Evolutionary conservation across 331 rosid genomes (phyloP), one percentile per base, ranked within the genome.

Genomic region (Spiraea crenata): DNA sequence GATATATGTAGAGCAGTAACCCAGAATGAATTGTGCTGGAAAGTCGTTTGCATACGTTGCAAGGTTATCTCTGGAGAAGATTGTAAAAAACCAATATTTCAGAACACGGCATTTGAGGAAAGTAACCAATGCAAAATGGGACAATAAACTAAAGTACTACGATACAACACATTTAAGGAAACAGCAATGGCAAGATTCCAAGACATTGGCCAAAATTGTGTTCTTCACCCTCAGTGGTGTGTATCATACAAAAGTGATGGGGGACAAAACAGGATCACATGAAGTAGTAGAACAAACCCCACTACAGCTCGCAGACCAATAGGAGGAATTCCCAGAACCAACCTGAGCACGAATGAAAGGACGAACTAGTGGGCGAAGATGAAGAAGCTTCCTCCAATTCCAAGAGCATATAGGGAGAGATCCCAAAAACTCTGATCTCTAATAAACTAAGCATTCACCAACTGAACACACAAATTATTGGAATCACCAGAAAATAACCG

Each of bases 1-100:
- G 74, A 95, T 91, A 81, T 95, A 95, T 2, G 89, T 95, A 37
- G 97, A 91, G 83, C 97, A 95, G 85, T 91, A 95, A 48, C 97
- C 96, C 39, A 91, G 84, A 75, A 91, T 91, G 78, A 95, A 95
- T 69, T 84, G 96, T 4, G 91, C 88, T 4, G 96, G 96, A 55
- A 86, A 76, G 58, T 89, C 82, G 9, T 65, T 74, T 2, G 99
- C 96, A 80, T 89, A 95, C 1, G 75, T 76, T 59, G 84, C 87
- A 56, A 95, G 84, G 70, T 80, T 77, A 56, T 89, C 99, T 70
- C 99, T 91, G 89, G 57, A 74, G 54, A 37, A 63, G 63, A 19
- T 66, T 49, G 39, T 13, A 11, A 16, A 17, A 48, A 42, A 59
- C 6, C 16, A 38, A 56, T 31, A n/a, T 50, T 41, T 13, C 40